Percentiles rank a stretch among this genome's conserved stretches.
phyloP scores from a whole-genome alignment of 495 filamentous ascomycete genomes.

The Saxispiralis lemnorum region DNA sequence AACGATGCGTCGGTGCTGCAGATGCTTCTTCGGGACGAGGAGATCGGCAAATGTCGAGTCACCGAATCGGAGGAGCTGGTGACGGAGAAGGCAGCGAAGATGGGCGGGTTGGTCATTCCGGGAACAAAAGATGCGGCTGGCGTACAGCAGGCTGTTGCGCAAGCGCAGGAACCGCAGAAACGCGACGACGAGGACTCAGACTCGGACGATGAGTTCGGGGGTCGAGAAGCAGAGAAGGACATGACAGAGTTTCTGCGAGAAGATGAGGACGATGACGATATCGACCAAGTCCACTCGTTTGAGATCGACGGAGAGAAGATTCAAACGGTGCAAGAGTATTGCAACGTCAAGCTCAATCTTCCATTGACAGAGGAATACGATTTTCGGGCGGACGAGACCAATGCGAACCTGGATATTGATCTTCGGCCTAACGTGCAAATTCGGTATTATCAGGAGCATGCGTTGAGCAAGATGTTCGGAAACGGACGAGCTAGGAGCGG shows the following conservation, averaged over 20 bases:
- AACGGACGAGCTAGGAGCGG: conserved; percentile 93
- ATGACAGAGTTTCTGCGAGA: conserved; percentile 43
- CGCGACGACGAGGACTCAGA: conserved; percentile 23
- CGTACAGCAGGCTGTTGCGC: conserved; percentile 41
- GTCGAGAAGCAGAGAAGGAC: conserved; percentile 14
- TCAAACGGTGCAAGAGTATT: conserved; percentile 75
- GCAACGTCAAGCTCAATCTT: conserved; percentile 57
- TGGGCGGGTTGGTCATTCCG: conserved; percentile 82
- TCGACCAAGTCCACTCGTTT: conserved; percentile 84
- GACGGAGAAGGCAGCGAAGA: conserved; percentile 63
- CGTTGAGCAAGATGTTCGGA: conserved; percentile 96
- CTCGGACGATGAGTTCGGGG: conserved; percentile 31
- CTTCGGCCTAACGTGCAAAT: conserved; percentile 69
- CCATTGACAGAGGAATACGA: conserved; percentile 95
- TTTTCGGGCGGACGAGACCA: conserved; percentile 81
- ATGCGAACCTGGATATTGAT: conserved; percentile 83
- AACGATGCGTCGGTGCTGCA: conserved; percentile 71
- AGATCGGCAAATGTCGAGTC: conserved; percentile 45
- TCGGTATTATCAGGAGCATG: conserved; percentile 88
- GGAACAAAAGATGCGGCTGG: conserved; percentile 87
- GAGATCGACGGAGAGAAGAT: conserved; percentile 64
- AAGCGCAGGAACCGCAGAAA: conserved; percentile 27
- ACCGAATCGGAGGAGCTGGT: conserved; percentile 54
- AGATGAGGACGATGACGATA: conserved; percentile 83
- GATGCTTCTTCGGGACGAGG: conserved; percentile 54